These are phyloP conservation scores for Logfia minima DNA, from an alignment of 129 eudicot genomes.

Conservation along the genomic window DNA sequence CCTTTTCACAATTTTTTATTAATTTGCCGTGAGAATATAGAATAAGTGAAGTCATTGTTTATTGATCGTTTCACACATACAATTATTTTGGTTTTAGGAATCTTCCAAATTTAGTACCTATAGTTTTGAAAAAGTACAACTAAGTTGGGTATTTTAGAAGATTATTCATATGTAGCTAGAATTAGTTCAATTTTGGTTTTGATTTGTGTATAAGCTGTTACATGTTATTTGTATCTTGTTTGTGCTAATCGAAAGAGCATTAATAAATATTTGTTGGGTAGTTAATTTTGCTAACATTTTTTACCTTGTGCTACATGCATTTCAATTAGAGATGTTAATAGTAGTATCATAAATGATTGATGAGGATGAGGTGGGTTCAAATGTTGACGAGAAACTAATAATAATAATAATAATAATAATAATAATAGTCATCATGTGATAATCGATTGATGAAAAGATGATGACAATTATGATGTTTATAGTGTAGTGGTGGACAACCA, in stretches of 20 bases:
- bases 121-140: neutral
- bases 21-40: neutral
- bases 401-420: neutral
- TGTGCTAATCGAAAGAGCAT: neutral
- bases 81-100: slow-evolving; percentile 6
- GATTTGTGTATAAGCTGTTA: neutral
- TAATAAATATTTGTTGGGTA: neutral
- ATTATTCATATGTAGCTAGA: neutral
- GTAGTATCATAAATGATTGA: neutral
- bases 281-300: neutral
- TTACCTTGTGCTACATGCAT: neutral
- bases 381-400: neutral
- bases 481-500: neutral
- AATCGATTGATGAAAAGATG: neutral
- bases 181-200: neutral
- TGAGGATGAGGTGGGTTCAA: neutral
- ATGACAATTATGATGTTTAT: neutral
- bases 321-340: neutral
- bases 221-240: neutral
- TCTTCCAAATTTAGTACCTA: neutral
- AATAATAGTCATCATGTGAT: neutral
- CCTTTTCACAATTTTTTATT: neutral
- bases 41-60: neutral
- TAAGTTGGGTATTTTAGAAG: neutral
- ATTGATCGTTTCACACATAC: slow-evolving; percentile 15